phyloP scores from a whole-genome alignment of 208 protist genomes.

The Acanthamoeba castellanii region DNA sequence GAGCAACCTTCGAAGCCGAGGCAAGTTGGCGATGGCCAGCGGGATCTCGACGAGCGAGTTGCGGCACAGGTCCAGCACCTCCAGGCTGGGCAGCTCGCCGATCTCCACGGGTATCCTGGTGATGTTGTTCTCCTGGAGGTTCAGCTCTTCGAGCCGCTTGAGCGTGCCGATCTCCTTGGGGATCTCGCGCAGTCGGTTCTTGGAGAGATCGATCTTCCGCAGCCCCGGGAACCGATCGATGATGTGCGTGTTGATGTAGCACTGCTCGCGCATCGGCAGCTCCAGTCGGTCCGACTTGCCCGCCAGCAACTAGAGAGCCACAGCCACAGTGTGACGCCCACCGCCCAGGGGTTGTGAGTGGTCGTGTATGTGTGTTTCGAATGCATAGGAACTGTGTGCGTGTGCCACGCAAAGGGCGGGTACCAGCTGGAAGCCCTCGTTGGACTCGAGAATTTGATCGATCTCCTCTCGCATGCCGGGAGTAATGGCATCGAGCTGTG shows the following conservation, averaged over 20 bases:
- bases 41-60: constrained; percentile 60
- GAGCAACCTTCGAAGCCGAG: constrained; percentile 3
- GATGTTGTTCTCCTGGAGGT: constrained; percentile 48
- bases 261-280: constrained; percentile 48
- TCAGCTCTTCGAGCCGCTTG: constrained; percentile 59
- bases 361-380: not conserved
- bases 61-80: constrained; percentile 46
- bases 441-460: constrained; percentile 41
- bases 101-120: constrained; percentile 2
- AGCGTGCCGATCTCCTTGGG: constrained; percentile 60
- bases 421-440: constrained; percentile 49
- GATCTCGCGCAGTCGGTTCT: constrained; percentile 63
- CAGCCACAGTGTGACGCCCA: not conserved
- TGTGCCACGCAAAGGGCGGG: not conserved
- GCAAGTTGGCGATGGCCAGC: constrained; percentile 69
- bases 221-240: constrained; percentile 64
- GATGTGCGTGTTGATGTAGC: constrained; percentile 67
- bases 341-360: not conserved
- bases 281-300: constrained; percentile 38
- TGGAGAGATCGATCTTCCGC: constrained; percentile 21
- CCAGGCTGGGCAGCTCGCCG: constrained; percentile 49
- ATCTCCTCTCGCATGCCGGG: constrained; percentile 63
- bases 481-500: constrained; percentile 55
- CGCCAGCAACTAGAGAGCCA: constrained; percentile 8
- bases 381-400: too few relatives aligned